Evolutionary conservation across 495 filamentous ascomycete genomes (phyloP).

Genomic region (Talaromyces trachyspermus): DNA sequence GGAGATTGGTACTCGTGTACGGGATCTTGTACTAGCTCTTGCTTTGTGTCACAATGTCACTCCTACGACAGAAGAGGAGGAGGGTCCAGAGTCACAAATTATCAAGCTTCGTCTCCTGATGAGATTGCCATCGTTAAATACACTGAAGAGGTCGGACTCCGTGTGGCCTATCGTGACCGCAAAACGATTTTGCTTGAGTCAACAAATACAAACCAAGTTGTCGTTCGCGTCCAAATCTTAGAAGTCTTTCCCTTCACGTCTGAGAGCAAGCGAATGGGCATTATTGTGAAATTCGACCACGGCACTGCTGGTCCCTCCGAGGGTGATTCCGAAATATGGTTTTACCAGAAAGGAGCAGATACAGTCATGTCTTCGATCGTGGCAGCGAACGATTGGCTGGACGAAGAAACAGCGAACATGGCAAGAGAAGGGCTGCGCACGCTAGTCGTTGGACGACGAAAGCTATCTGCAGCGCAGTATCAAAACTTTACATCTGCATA

Average conservation of each 20-base stretch:
- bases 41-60: constrained; percentile 98
- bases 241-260: constrained; percentile 98
- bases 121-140: constrained; percentile 97
- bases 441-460: constrained; percentile 84
- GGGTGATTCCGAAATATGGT: constrained; percentile 76
- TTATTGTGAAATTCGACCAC: constrained; percentile 76
- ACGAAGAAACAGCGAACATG: constrained; percentile 98
- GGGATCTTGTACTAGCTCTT: constrained; percentile 84
- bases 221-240: constrained; percentile 82
- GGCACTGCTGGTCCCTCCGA: constrained; percentile 27
- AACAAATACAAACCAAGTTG: constrained; percentile 63
- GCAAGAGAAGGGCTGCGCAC: constrained; percentile 92
- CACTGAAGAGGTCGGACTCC: constrained; percentile 87
- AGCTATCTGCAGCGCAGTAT: constrained; percentile 67
- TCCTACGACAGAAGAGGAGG: constrained; percentile 76
- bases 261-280: constrained; percentile 97
- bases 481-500: constrained; percentile 68
- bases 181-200: constrained; percentile 75
- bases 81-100: constrained; percentile 71
- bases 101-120: constrained; percentile 95
- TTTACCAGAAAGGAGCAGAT: constrained; percentile 97
- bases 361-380: constrained; percentile 96
- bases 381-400: constrained; percentile 92
- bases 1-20: constrained; percentile 87
- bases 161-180: constrained; percentile 77